phyloP scores from a whole-genome alignment of 495 filamentous ascomycete genomes.

The Lepidopterella palustris region DNA sequence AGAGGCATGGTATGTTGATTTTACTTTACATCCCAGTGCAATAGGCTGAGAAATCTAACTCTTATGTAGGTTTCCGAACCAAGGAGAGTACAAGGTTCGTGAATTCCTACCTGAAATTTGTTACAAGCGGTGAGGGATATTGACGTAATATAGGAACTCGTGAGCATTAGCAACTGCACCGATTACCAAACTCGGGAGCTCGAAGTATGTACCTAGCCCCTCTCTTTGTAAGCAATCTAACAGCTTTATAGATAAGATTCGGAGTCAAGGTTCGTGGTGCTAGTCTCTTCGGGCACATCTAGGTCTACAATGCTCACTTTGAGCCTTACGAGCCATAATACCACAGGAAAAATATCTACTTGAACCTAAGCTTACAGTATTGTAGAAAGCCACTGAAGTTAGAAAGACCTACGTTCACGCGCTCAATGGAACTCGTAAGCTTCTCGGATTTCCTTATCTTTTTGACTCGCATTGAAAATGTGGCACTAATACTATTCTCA shows the following conservation, averaged over 20 bases:
- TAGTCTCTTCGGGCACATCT: not conserved
- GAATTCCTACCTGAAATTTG: no score
- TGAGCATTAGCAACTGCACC: slow-evolving; percentile 92
- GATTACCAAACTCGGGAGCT: slow-evolving; percentile 89
- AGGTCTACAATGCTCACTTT: not conserved
- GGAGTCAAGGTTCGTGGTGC: no score
- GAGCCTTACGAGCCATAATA: no score
- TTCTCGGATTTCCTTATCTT: slow-evolving; percentile 31
- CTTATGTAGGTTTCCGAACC: slow-evolving; percentile 63
- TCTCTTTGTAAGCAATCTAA: no score
- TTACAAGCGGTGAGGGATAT: not conserved
- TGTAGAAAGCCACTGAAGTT: no score
- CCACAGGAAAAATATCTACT: no score
- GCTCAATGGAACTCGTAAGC: slow-evolving; percentile 52
- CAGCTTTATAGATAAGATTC: no score
- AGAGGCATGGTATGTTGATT: slow-evolving; percentile 68
- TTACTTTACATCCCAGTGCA: not conserved
- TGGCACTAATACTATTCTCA: not conserved
- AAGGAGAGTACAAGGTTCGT: slow-evolving; percentile 82
- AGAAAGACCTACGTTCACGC: slow-evolving; percentile 94
- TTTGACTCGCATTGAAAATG: slow-evolving; percentile 33
- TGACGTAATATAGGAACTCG: slow-evolving; percentile 61
- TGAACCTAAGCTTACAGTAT: no score
- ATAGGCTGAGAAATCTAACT: not conserved
- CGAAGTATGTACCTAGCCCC: slow-evolving; percentile 37